phyloP scores from a whole-genome alignment of 1,284 basidiomycete species.

The Schizophyllum amplum region DNA sequence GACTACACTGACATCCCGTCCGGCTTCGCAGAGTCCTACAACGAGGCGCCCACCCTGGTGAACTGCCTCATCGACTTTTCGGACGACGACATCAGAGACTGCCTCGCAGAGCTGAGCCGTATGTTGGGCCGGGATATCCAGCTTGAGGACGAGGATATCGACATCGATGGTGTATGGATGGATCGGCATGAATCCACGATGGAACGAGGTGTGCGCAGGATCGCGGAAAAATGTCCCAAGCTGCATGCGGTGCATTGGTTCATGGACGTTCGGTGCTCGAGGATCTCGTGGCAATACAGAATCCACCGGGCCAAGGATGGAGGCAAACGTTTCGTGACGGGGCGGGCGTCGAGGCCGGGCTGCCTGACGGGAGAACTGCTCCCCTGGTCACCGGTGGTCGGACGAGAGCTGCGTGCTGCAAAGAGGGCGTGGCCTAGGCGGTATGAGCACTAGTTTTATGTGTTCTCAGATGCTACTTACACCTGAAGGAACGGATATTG shows the following conservation, averaged over 20 bases:
- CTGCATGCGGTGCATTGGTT: neutral
- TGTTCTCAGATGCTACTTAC: too few species aligned
- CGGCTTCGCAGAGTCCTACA: neutral
- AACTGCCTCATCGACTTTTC: neutral
- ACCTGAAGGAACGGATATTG: too few species aligned
- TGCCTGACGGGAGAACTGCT: neutral
- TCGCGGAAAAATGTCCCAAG: neutral
- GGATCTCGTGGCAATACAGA: neutral
- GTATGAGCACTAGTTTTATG: too few species aligned
- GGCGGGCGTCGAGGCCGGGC: neutral
- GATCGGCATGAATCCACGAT: neutral
- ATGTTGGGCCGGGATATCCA: neutral
- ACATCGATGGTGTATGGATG: neutral
- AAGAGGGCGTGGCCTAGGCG: neutral
- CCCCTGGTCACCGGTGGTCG: neutral
- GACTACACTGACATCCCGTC: neutral
- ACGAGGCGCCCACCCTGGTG: neutral
- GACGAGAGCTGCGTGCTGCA: neutral
- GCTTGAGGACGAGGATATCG: neutral
- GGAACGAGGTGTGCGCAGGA: neutral
- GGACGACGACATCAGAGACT: neutral
- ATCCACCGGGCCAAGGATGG: neutral
- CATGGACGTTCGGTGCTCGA: neutral
- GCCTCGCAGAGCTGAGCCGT: neutral
- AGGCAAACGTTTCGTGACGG: neutral